Percentiles rank a stretch among this genome's conserved stretches.
These are phyloP conservation scores for Arabis alpina DNA, from an alignment of 345 rosid genomes.

Conservation along the genomic window DNA sequence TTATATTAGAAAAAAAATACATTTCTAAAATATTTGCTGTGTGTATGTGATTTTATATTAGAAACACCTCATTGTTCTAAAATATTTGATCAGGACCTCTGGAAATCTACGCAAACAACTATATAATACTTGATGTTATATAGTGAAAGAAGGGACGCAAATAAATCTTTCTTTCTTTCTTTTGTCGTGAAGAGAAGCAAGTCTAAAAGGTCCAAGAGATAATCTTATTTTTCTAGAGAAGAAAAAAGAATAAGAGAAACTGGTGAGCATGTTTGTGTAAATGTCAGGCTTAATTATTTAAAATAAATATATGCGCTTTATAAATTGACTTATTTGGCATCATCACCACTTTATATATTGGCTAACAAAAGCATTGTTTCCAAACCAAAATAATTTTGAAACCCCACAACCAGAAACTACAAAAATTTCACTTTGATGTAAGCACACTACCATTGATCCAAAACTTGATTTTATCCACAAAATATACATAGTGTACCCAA, in stretches of 20 bases:
- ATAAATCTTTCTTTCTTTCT: neutral
- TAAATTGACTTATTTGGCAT: constrained; percentile 57
- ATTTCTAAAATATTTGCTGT: too few relatives aligned
- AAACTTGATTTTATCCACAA: constrained; percentile 60
- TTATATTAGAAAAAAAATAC: too few relatives aligned
- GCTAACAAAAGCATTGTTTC: constrained; percentile 44
- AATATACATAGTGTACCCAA: constrained; percentile 13
- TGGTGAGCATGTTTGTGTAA: constrained; percentile 14
- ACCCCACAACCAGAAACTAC: constrained; percentile 54
- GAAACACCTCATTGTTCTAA: neutral
- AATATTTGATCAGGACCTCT: constrained; percentile 4
- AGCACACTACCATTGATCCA: constrained; percentile 48
- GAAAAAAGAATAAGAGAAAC: constrained; percentile 10
- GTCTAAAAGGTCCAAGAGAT: constrained; percentile 9
- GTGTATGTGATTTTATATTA: constrained; percentile 1
- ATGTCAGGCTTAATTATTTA: constrained; percentile 24
- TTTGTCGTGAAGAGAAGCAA: constrained; percentile 14
- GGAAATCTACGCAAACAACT: neutral
- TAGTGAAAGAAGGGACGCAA: constrained; percentile 18
- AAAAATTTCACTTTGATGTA: constrained; percentile 50
- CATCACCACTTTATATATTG: constrained; percentile 42
- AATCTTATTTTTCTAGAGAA: neutral
- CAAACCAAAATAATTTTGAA: constrained; percentile 54
- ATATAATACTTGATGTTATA: neutral
- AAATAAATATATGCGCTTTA: constrained; percentile 39